These are phyloP conservation scores for Psilocybe cyanescens DNA, from an alignment of 768 basidiomycete species.

Conservation along the genomic window DNA sequence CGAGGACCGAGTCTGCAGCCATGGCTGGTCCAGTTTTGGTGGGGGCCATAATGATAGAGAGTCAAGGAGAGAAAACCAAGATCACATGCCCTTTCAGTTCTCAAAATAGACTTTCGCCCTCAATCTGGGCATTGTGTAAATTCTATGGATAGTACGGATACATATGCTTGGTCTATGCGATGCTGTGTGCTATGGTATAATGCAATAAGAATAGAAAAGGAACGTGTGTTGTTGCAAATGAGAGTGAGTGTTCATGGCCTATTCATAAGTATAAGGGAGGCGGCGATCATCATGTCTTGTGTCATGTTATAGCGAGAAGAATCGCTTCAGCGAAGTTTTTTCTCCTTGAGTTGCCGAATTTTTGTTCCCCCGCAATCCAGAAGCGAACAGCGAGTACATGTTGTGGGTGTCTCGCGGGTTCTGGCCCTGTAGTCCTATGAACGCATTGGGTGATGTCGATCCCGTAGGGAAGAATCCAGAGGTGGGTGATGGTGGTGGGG, in stretches of 20 bases:
- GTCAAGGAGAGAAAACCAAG: background rate
- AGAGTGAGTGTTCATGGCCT: background rate
- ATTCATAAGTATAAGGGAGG: background rate
- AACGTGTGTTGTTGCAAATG: slow-evolving; percentile 9
- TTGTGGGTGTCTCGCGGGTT: slow-evolving; percentile 62
- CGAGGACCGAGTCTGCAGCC: slow-evolving; percentile 18
- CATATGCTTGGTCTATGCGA: slow-evolving; percentile 18
- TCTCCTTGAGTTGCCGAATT: slow-evolving; percentile 19
- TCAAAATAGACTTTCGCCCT: slow-evolving; percentile 18
- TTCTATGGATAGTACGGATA: slow-evolving; percentile 22
- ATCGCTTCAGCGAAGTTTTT: slow-evolving; percentile 25
- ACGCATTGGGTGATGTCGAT: slow-evolving; percentile 60
- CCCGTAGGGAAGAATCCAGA: slow-evolving; percentile 64
- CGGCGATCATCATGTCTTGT: background rate
- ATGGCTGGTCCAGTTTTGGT: slow-evolving; percentile 5
- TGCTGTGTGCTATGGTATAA: slow-evolving; percentile 9
- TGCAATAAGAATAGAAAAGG: slow-evolving; percentile 17
- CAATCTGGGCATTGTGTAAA: slow-evolving; percentile 16
- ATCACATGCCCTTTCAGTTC: slow-evolving; percentile 20
- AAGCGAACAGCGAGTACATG: slow-evolving; percentile 58
- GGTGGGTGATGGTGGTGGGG: slow-evolving; percentile 54
- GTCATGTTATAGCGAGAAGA: background rate
- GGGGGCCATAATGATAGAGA: slow-evolving; percentile 2
- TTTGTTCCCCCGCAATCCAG: slow-evolving; percentile 14
- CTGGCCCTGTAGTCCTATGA: slow-evolving; percentile 53